Base-by-base conservation (phyloP, 176 grass and related monocot species). In the Zea luxurians region DNA sequence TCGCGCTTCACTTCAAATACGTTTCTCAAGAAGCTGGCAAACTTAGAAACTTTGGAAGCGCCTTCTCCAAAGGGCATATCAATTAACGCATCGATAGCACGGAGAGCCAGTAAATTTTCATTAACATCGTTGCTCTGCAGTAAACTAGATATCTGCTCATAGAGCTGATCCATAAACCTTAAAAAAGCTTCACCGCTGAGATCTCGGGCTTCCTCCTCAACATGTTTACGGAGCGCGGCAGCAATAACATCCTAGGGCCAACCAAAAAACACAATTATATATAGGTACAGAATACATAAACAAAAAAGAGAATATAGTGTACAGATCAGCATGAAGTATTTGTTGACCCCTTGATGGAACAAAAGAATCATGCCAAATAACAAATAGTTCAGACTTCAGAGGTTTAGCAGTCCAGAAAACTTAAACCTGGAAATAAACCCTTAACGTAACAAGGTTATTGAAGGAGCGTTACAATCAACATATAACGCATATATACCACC, bases 91-190 rank as follows among this genome's bases (percentile, higher is more conserved):
- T 94, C 85, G 6, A 98, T 98, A 66, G 91, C 89, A 58, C 83
- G 87, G 55, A 98, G 87, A 64, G 96, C 91, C 18, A 92, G 68
- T 66, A 98, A 81, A 90, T 94, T 94, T 76, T 98, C 91, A 40
- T 85, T 63, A 50, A 91, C 80, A 65, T 94, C 83, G 27, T 74
- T 88, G 78, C 87, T 92, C 75, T 89, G 87, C 70, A 98, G 82
- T 57, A 98, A 86, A 73, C 21, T 71, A 78, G 78, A 84, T 58
- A 98, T 98, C 54, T 91, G 92, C 9, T 98, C 96, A 80, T 94
- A 98, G 17, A 98, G 80, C 83, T 94, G 96, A 59, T 98, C 96
- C 96, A 98, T 98, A 80, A 94, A 94, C 52, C 96, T 89, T 36
- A 93, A 90, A 84, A 98, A 98, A 69, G 92, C 85, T 86, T 98